Conservation (phyloP, 2,329 filamentous ascomycete genomes). For the Paraphoma chrysanthemicola region DNA sequence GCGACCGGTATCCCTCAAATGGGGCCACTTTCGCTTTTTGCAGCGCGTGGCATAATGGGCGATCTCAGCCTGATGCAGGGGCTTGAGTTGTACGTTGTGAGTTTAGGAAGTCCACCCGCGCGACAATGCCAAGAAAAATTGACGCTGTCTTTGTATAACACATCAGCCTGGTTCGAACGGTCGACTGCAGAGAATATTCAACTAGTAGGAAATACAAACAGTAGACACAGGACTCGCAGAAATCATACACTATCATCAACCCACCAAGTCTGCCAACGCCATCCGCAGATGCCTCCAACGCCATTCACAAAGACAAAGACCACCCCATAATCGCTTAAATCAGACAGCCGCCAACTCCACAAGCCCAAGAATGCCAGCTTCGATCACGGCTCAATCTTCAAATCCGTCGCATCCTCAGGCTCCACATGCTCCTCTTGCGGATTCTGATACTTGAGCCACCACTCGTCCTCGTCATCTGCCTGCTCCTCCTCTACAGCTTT, state of each 20-base stretch:
- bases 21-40: slow-evolving; percentile 11
- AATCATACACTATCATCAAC: too few species aligned
- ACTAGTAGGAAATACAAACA: too few species aligned
- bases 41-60: slow-evolving; percentile 4
- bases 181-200: too few species aligned
- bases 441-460: neutral
- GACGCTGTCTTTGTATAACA: too few species aligned
- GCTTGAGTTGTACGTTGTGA: neutral
- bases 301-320: neutral
- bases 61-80: slow-evolving; percentile 12
- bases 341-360: neutral
- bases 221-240: too few species aligned
- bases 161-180: too few species aligned
- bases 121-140: too few species aligned
- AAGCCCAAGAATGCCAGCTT: neutral
- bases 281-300: neutral
- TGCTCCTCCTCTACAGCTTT: neutral
- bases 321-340: neutral
- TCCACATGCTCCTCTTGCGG: neutral
- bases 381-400: neutral
- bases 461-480: neutral
- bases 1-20: slow-evolving; percentile 11
- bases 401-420: neutral
- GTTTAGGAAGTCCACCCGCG: too few species aligned
- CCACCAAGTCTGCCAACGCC: neutral